Base-by-base conservation (phyloP, 371 early-diverging fungal genomes). In the Lichtheimia ornata region DNA sequence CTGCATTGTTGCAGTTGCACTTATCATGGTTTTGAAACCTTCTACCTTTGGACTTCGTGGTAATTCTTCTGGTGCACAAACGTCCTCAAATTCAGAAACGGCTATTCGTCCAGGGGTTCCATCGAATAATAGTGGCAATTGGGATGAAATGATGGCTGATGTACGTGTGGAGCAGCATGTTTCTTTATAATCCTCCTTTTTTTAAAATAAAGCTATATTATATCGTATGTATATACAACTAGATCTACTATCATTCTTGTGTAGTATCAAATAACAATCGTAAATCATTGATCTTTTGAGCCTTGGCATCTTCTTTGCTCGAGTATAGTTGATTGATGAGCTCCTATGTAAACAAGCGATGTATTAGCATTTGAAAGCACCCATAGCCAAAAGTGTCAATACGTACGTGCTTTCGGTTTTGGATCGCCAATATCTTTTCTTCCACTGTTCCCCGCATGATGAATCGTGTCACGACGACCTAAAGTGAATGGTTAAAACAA, bases 381-480 rank as follows among this genome's bases (percentile, higher is more conserved):
- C 57, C 13, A 17, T 24, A 3, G 13, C 50, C 9, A 41, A 11
- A n/a, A 42, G 41, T 14, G 15, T 49, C 12, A 17, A 13, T 25
- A 56, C 25, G 59, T 65, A 67, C 82, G 49, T 84, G 84, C 56
- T 86, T 86, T 27, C 82, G 72, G 52, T 79, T 70, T 63, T 87
- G 88, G 28, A 87, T 83, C 13, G 68, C 77, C 52, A 87, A 58
- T n/a, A 90, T 90, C 22, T 81, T 70, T 61, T 90, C 88, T 67
- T 90, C 90, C 0, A 90, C 84, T 1, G 83, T 81, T 18, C 76
- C 79, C 18, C 64, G 44, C 61, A 88, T 73, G 17, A 85, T 79
- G 50, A 88, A 83, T 42, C 88, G 70, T 6, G 85, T 84, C 12
- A 89, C 86, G n/a, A 73, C 28, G 0, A 90, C 87, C 56, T 67